Evolutionary conservation across 2,329 filamentous ascomycete genomes (phyloP), one percentile per base, ranked within the genome.

Genomic region (Epichloe sp.): DNA sequence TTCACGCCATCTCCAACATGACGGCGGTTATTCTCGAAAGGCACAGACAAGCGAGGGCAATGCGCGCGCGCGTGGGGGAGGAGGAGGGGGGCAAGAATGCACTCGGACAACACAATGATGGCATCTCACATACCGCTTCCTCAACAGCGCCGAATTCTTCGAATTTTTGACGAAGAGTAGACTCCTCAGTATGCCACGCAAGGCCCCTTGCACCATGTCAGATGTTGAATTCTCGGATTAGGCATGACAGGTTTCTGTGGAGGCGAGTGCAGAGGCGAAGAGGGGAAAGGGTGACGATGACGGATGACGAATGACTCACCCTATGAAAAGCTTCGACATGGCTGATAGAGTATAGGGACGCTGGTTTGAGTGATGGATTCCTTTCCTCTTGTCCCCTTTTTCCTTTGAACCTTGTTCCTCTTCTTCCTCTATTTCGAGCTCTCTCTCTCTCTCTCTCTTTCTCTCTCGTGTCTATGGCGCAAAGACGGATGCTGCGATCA

Each of bases 101-200:
- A 14, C 21, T 23, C 26, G 31, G 35, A 50, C 21, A 48, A 48
- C 10, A 52, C 49, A 31, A 48, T 48, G 44, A 52, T 31, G 41
- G 48, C 36, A 46, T 17, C 49, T 15, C 53, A 85, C 88, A 71
- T 80, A 97, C 93, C 62, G 93, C 93, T 81, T 98, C 91, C 68
- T 96, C 89, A 59, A 98, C 86, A 42, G 76, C 74, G 54, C 91
- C 91, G 65, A 88, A 96, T 69, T 93, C 85, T 68, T 91, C 85
- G 68, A 98, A 98, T 71, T 95, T 95, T 65, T 85, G 75, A 64
- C 87, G 85, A 58, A 98, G 76, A 59, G 87, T 89, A 44, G 73
- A 72, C 71, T 97, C 91, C 70, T 94, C 89, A 57, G 93, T 98
- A 75, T 96, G 90, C 93, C 93, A 98, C 64, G 93, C 88, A 60